Conservation (phyloP, 768 basidiomycete genomes). For the Rhodocollybia butyracea region DNA sequence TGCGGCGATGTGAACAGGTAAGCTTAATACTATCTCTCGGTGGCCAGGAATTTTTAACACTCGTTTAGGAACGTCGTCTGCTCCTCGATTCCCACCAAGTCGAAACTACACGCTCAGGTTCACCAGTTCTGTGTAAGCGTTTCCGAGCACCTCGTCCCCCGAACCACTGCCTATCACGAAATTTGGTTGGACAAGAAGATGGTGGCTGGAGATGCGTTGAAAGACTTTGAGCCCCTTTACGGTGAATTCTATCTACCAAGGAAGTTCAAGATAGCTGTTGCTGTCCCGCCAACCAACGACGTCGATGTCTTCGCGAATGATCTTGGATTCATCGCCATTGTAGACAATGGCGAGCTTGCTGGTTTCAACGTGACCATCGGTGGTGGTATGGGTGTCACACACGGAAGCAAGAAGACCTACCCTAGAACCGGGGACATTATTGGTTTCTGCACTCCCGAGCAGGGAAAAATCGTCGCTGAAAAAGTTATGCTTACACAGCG, state of each 20-base stretch:
- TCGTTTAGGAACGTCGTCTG: slow-evolving; percentile 77
- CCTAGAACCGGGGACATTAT: slow-evolving; percentile 84
- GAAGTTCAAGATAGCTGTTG: slow-evolving; percentile 98
- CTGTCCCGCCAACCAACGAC: slow-evolving; percentile 94
- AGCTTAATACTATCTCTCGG: slow-evolving; percentile 14
- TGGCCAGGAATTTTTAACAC: slow-evolving; percentile 6
- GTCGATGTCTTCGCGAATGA: slow-evolving; percentile 96
- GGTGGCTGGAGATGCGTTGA: slow-evolving; percentile 89
- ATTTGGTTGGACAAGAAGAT: slow-evolving; percentile 99
- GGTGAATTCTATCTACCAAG: slow-evolving; percentile 96
- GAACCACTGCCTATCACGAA: slow-evolving; percentile 94
- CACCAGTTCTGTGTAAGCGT: slow-evolving; percentile 81
- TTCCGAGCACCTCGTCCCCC: slow-evolving; percentile 84
- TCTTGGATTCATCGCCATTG: slow-evolving; percentile 94
- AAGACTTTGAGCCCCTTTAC: slow-evolving; percentile 96
- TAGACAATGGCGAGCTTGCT: slow-evolving; percentile 69
- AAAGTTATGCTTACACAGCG: slow-evolving; percentile 91
- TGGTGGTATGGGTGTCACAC: slow-evolving; percentile 99
- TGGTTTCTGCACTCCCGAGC: slow-evolving; percentile 89
- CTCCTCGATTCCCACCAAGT: slow-evolving; percentile 86
- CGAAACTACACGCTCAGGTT: slow-evolving; percentile 81
- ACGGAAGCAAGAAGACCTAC: slow-evolving; percentile 98
- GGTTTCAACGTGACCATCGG: slow-evolving; percentile 95
- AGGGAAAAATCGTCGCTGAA: slow-evolving; percentile 86
- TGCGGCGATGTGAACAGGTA: slow-evolving; percentile 97